These are phyloP conservation scores for Helicostylum pulchrum DNA, from an alignment of 192 early-diverging fungal genomes.

Conservation along the genomic window DNA sequence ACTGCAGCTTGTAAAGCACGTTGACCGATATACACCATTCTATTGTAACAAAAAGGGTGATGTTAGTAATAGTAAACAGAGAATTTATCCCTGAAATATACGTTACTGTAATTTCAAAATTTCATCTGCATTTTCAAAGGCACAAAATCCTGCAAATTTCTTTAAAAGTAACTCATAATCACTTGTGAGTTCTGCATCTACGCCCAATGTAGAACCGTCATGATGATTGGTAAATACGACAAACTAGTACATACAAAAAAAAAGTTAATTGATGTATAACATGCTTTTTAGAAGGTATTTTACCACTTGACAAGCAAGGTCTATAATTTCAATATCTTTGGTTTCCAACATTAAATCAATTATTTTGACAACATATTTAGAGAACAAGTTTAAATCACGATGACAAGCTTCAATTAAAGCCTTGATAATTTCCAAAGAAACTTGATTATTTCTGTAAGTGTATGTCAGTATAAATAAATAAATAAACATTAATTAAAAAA, in stretches of 20 bases:
- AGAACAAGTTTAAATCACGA: slow-evolving; percentile 77
- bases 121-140: slow-evolving; percentile 18
- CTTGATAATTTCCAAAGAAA: slow-evolving; percentile 75
- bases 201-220: slow-evolving; percentile 63
- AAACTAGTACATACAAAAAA: slow-evolving; percentile 46
- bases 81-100: not conserved
- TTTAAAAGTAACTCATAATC: slow-evolving; percentile 58
- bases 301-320: slow-evolving; percentile 60
- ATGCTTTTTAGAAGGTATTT: too few species aligned
- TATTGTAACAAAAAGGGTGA: not conserved
- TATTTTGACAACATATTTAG: slow-evolving; percentile 71
- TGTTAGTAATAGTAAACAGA: not conserved
- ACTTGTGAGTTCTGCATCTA: slow-evolving; percentile 59
- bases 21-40: slow-evolving; percentile 51
- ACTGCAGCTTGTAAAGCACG: slow-evolving; percentile 59
- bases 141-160: slow-evolving; percentile 53
- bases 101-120: slow-evolving; percentile 25
- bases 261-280: not conserved
- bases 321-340: slow-evolving; percentile 57
- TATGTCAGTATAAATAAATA: not conserved
- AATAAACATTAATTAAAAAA: not conserved
- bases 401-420: slow-evolving; percentile 69
- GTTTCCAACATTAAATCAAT: slow-evolving; percentile 57
- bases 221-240: slow-evolving; percentile 67
- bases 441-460: slow-evolving; percentile 52